A percentile compares a stretch with the other conserved stretches of the same genome.
Evolutionary conservation across 2,329 filamentous ascomycete genomes (phyloP).

Genomic region (Eutypa lata): DNA sequence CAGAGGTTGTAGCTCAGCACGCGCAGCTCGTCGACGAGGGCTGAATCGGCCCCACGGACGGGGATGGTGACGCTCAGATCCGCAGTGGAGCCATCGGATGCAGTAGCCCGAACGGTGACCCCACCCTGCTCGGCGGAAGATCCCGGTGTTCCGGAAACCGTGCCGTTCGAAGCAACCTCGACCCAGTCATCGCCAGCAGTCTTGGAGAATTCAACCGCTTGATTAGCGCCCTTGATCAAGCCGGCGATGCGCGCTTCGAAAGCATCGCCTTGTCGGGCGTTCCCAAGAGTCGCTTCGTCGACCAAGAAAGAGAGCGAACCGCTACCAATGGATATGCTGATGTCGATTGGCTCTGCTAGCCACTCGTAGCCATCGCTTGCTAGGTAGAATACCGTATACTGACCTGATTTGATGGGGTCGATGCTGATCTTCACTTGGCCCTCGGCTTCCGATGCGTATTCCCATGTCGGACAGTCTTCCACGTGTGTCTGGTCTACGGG

Average conservation of each 20-base stretch:
- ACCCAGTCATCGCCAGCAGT: conserved; percentile 29
- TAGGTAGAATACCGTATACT: conserved; percentile 36
- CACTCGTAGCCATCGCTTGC: conserved; percentile 33
- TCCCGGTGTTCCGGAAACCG: conserved; percentile 33
- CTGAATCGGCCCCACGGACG: conserved; percentile 19
- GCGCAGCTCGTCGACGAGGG: conserved; percentile 28
- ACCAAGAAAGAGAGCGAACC: conserved; percentile 23
- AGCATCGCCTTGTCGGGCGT: conserved; percentile 31
- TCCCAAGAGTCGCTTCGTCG: conserved; percentile 29
- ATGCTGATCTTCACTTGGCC: conserved; percentile 26
- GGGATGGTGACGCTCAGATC: conserved; percentile 30
- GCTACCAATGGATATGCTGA: conserved; percentile 17
- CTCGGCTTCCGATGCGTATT: conserved; percentile 24
- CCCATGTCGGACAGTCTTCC: conserved; percentile 30
- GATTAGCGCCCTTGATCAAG: conserved; percentile 25
- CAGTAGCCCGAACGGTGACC: conserved; percentile 26
- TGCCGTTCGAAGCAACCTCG: conserved; percentile 27
- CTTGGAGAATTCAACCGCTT: conserved; percentile 25
- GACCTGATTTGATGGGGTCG: conserved; percentile 23
- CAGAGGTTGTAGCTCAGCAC: conserved; percentile 40
- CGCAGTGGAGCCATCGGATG: conserved; percentile 19
- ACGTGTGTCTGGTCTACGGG: conserved; percentile 29
- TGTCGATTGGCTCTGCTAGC: conserved; percentile 31
- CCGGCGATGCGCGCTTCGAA: conserved; percentile 31
- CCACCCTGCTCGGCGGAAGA: conserved; percentile 9